Percentiles rank a stretch among this genome's conserved stretches.
phyloP scores from a whole-genome alignment of 257 asterid genomes.

The Solanum megistacrolobum region DNA sequence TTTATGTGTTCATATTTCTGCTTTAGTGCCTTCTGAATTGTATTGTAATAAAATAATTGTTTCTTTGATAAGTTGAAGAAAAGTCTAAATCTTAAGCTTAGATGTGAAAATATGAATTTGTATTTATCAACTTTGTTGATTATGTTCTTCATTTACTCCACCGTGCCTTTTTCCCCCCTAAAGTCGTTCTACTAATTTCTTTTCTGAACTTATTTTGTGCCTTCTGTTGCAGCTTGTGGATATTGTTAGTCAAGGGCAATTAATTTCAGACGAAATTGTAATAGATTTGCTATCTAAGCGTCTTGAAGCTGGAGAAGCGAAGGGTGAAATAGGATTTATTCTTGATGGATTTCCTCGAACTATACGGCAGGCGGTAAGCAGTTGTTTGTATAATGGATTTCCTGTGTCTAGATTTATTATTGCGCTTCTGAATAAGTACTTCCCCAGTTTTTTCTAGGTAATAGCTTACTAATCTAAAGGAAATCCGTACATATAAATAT shows the following conservation, averaged over 20 bases:
- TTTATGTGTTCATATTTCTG: neutral
- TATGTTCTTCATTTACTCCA: neutral
- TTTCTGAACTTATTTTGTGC: slow-evolving; percentile 8
- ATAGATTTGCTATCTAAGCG: slow-evolving; percentile 75
- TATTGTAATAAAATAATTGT: neutral
- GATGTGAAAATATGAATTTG: neutral
- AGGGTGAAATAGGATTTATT: slow-evolving; percentile 83
- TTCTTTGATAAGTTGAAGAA: neutral
- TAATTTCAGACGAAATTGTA: slow-evolving; percentile 84
- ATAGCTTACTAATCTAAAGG: neutral
- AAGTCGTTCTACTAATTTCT: neutral
- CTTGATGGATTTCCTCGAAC: slow-evolving; percentile 99
- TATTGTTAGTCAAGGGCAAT: slow-evolving; percentile 77
- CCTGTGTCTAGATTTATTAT: neutral
- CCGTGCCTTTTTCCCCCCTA: neutral
- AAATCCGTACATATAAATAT: neutral
- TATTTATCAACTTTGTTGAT: neutral
- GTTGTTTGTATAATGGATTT: neutral
- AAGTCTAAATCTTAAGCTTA: neutral
- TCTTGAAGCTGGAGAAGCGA: slow-evolving; percentile 70
- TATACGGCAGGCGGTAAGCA: slow-evolving; percentile 87
- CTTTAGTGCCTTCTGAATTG: neutral
- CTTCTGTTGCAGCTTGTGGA: slow-evolving; percentile 60
- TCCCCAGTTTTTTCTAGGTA: neutral
- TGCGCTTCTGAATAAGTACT: neutral